Conservation (phyloP, 1,139 yeast genomes). For the Hyphopichia khmerensis region DNA sequence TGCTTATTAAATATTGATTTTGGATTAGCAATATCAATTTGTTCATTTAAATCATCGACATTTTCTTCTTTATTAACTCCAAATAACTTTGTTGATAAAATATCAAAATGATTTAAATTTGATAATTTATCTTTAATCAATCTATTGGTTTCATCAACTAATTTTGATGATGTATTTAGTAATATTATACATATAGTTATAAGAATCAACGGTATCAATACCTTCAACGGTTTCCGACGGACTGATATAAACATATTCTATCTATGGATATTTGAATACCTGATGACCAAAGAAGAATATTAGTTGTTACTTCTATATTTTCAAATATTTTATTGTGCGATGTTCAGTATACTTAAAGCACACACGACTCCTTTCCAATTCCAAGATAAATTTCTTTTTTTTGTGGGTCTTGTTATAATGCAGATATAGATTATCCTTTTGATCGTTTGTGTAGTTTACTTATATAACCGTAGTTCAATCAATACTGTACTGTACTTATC, state of each 20-base stretch:
- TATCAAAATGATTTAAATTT: slow-evolving; percentile 18
- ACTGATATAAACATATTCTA: slow-evolving; percentile 9
- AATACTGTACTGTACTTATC: too few species aligned
- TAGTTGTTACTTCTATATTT: too few species aligned
- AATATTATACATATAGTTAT: slow-evolving; percentile 14
- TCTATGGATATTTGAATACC: too few species aligned
- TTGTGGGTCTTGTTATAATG: too few species aligned
- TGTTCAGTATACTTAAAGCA: too few species aligned
- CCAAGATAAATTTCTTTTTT: too few species aligned
- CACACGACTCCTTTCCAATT: too few species aligned
- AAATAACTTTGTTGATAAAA: slow-evolving; percentile 10
- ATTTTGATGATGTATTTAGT: slow-evolving; percentile 9
- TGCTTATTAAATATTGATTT: slow-evolving; percentile 20
- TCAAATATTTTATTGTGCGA: too few species aligned
- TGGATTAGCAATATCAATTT: slow-evolving; percentile 10
- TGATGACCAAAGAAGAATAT: too few species aligned
- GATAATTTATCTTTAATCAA: slow-evolving; percentile 6
- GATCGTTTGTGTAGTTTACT: too few species aligned
- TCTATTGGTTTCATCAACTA: slow-evolving; percentile 6
- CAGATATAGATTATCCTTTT: too few species aligned
- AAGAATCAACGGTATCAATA: slow-evolving; percentile 13
- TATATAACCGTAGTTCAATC: too few species aligned
- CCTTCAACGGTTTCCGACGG: slow-evolving; percentile 16
- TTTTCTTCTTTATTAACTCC: slow-evolving; percentile 4
- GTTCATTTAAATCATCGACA: slow-evolving; percentile 6